phyloP scores from a whole-genome alignment of 345 rosid genomes.

The Punica granatum region DNA sequence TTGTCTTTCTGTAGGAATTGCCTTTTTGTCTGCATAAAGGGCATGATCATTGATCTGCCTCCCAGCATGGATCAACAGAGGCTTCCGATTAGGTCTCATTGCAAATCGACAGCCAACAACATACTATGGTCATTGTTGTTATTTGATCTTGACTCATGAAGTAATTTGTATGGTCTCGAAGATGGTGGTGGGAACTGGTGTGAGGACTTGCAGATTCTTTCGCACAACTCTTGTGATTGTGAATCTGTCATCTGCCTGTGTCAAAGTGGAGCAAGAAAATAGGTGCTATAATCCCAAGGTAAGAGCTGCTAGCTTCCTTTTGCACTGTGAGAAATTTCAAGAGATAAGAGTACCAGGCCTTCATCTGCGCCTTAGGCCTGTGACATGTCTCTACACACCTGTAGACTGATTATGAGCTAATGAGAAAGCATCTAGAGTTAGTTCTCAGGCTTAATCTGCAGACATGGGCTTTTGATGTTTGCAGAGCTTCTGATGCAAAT shows the following conservation, averaged over 20 bases:
- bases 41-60: conserved; percentile 44
- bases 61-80: conserved; percentile 81
- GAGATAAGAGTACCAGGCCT: background rate
- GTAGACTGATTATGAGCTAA: too few species aligned
- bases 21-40: conserved; percentile 76
- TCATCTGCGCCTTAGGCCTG: background rate
- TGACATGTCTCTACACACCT: background rate
- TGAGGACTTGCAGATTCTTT: conserved; percentile 19
- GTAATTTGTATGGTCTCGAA: conserved; percentile 27
- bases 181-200: conserved; percentile 4
- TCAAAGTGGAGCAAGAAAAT: conserved; percentile 86
- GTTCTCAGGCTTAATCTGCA: too few species aligned
- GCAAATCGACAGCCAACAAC: conserved; percentile 83
- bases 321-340: background rate
- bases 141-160: conserved; percentile 48
- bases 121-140: conserved; percentile 64
- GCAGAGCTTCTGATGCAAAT: too few species aligned
- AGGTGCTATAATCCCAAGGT: conserved; percentile 70
- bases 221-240: conserved; percentile 29
- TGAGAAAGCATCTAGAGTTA: too few species aligned
- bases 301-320: conserved; percentile 9
- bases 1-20: conserved; percentile 56
- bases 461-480: too few species aligned
- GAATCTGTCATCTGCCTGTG: conserved; percentile 49
- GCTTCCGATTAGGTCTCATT: conserved; percentile 59